Percentiles rank a stretch among this genome's conserved stretches.
phyloP scores from a whole-genome alignment of 2,329 filamentous ascomycete species.

The Claviceps sp. region DNA sequence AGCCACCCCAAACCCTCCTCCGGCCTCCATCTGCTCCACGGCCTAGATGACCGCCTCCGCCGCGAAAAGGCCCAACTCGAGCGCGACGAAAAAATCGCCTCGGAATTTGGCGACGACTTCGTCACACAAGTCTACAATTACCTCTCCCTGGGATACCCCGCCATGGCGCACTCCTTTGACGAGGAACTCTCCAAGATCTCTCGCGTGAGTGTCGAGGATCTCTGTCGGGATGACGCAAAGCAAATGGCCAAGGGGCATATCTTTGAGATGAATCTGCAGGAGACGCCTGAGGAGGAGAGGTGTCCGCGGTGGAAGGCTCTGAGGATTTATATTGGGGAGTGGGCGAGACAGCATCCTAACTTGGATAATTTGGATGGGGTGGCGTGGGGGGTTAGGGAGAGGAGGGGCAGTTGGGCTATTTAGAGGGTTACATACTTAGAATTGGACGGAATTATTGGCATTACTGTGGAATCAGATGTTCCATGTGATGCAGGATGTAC shows the following conservation, averaged over 20 bases:
- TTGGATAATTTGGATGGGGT: slow-evolving; percentile 47
- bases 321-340: slow-evolving; percentile 72
- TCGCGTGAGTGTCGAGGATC: slow-evolving; percentile 50
- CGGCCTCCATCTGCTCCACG: slow-evolving; percentile 34
- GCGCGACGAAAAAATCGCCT: slow-evolving; percentile 37
- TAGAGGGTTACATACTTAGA: slow-evolving; percentile 15
- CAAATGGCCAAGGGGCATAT: slow-evolving; percentile 60
- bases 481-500: too few relatives aligned
- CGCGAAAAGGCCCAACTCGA: slow-evolving; percentile 37
- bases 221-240: slow-evolving; percentile 56
- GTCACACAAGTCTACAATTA: slow-evolving; percentile 97
- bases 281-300: slow-evolving; percentile 35
- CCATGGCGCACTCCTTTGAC: slow-evolving; percentile 71
- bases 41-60: slow-evolving; percentile 36
- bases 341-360: slow-evolving; percentile 75
- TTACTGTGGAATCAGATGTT: too few relatives aligned
- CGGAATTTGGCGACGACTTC: slow-evolving; percentile 71
- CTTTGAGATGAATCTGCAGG: slow-evolving; percentile 34
- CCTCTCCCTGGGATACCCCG: slow-evolving; percentile 80
- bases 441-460: too few relatives aligned
- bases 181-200: slow-evolving; percentile 75
- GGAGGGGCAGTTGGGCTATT: slow-evolving; percentile 61
- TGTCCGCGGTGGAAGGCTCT: slow-evolving; percentile 70
- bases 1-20: slow-evolving; percentile 20
- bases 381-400: slow-evolving; percentile 54